phyloP scores from a whole-genome alignment of 2,329 filamentous ascomycete genomes.

The Podosphaera xanthii region DNA sequence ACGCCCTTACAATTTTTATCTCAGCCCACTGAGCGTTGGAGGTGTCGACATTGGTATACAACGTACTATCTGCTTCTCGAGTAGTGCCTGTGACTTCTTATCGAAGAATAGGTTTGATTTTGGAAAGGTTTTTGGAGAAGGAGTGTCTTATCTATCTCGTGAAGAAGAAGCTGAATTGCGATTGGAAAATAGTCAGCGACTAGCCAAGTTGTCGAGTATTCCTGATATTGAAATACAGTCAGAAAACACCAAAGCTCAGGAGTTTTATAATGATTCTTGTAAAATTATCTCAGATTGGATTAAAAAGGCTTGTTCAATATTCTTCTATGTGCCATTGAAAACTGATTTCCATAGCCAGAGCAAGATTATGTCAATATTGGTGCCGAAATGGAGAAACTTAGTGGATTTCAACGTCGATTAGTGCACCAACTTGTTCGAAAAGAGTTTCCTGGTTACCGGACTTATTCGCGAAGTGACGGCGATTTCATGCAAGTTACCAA shows the following conservation, averaged over 20 bases:
- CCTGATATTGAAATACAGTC: slow-evolving; percentile 10
- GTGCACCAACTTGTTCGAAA: slow-evolving; percentile 42
- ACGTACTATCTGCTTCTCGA: slow-evolving; percentile 27
- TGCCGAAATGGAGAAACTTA: slow-evolving; percentile 20
- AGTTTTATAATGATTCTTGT: slow-evolving; percentile 11
- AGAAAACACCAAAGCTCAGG: slow-evolving; percentile 7
- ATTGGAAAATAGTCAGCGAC: slow-evolving; percentile 15
- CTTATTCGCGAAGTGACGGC: slow-evolving; percentile 9
- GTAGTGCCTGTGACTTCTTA: slow-evolving; percentile 34
- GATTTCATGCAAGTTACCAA: slow-evolving; percentile 15
- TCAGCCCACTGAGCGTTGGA: slow-evolving; percentile 30
- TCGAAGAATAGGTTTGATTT: slow-evolving; percentile 34
- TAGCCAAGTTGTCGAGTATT: slow-evolving; percentile 10
- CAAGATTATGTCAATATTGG: slow-evolving; percentile 24
- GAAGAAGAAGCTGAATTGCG: slow-evolving; percentile 28
- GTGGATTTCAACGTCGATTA: slow-evolving; percentile 38
- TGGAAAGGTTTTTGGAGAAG: slow-evolving; percentile 28
- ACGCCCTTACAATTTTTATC: slow-evolving; percentile 39
- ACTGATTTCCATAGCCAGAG: slow-evolving; percentile 6
- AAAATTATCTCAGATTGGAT: slow-evolving; percentile 11
- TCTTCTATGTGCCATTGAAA: not conserved
- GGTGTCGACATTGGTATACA: slow-evolving; percentile 28
- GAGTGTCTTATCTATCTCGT: slow-evolving; percentile 38
- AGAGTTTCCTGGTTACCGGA: slow-evolving; percentile 25
- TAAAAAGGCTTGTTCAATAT: not conserved